phyloP scores from a whole-genome alignment of 2,329 filamentous ascomycete genomes.

The Xylaria multiplex region DNA sequence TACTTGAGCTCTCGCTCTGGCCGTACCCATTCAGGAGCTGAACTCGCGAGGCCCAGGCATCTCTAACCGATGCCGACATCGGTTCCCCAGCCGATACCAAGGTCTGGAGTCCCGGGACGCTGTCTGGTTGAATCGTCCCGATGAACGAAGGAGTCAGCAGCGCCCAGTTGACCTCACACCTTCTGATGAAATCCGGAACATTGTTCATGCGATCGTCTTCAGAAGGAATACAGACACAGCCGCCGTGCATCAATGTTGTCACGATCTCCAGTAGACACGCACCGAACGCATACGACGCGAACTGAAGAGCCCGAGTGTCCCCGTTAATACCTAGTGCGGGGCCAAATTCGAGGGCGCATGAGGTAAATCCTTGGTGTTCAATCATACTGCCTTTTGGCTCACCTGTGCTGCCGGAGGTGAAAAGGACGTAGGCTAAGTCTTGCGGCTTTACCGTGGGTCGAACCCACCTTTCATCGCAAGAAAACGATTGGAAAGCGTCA shows the following conservation, averaged over 20 bases:
- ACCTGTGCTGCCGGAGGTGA: conserved; percentile 26
- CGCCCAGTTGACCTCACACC: conserved; percentile 21
- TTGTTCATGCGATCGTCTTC: conserved; percentile 29
- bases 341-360: conserved; percentile 17
- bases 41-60: conserved; percentile 21
- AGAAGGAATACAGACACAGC: conserved; percentile 28
- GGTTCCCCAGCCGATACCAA: conserved; percentile 27
- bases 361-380: conserved; percentile 20
- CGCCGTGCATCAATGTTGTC: conserved; percentile 20
- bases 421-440: conserved; percentile 22
- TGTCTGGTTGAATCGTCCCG: conserved; percentile 13
- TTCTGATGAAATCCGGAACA: conserved; percentile 20
- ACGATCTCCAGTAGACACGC: conserved; percentile 22
- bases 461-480: conserved; percentile 11
- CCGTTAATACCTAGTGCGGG: conserved; percentile 12
- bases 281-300: conserved; percentile 27
- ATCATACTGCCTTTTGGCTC: conserved; percentile 24
- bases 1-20: conserved; percentile 19
- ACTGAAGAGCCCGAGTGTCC: conserved; percentile 21
- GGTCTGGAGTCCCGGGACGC: conserved; percentile 22
- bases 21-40: conserved; percentile 28
- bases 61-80: conserved; percentile 11
- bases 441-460: conserved; percentile 1
- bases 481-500: conserved; percentile 10
- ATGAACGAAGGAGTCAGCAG: conserved; percentile 26